These are phyloP conservation scores for Ogataea glucozyma DNA, from an alignment of 805 yeast species.

Conservation along the genomic window DNA sequence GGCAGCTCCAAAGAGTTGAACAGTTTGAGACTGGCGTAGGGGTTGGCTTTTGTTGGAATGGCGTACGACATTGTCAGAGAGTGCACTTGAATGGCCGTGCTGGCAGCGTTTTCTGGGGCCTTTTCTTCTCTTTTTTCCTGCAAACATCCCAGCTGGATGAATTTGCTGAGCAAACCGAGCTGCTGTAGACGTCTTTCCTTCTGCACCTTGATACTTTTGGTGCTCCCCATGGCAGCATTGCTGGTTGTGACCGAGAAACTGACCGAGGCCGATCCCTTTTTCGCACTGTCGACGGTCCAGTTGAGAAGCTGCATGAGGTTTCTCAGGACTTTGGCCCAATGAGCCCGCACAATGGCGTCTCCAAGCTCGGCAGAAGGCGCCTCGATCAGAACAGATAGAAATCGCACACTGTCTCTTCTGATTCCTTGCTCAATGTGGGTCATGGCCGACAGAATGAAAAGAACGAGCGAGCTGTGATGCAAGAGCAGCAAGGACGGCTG, in stretches of 20 bases:
- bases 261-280: constrained; percentile 21
- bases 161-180: constrained; percentile 38
- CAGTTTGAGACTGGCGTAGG: constrained; percentile 63
- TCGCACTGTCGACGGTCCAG: constrained; percentile 55
- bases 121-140: constrained; percentile 16
- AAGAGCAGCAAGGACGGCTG: constrained; percentile 59
- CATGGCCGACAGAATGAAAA: constrained; percentile 88
- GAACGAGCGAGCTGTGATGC: constrained; percentile 60
- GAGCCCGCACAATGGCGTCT: constrained; percentile 55
- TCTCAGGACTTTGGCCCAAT: constrained; percentile 69
- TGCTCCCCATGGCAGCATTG: constrained; percentile 18
- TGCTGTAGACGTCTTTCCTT: constrained; percentile 38
- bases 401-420: constrained; percentile 71
- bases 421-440: constrained; percentile 82
- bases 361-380: constrained; percentile 41
- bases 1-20: constrained; percentile 43
- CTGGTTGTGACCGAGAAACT: constrained; percentile 30
- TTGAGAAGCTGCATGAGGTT: constrained; percentile 70
- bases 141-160: constrained; percentile 30
- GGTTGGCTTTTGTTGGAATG: constrained; percentile 57
- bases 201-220: constrained; percentile 35
- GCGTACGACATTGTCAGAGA: constrained; percentile 53
- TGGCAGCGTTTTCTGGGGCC: neutral
- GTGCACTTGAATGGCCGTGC: constrained; percentile 36
- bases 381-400: constrained; percentile 59